Base-by-base conservation (phyloP, 257 asterid genomes). In the Fraxinus anomala region DNA sequence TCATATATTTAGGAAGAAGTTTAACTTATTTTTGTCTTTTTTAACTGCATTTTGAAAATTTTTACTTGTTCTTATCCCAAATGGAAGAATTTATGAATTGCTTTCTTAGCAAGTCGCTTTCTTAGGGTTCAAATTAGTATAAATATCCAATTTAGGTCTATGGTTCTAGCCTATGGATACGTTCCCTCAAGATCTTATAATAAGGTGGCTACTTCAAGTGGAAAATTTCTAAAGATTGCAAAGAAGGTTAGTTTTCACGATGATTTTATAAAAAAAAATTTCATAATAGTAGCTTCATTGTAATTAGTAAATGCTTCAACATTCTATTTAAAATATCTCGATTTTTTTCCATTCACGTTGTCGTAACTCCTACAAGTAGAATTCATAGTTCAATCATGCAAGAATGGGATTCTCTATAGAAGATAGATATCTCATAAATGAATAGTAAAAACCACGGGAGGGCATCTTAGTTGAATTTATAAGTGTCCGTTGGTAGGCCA, bases 11-110 rank as follows among this genome's bases (percentile, higher is more conserved):
- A 49, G 49, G 76, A 79, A 76, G 59, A 63, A 63, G 77, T 65
- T 79, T 73, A 84, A 85, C 86, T 77, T 79, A 21, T 37, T 73
- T 74, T 74, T 74, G 9, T 28, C 70, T 33, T 31, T 75, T 77
- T 74, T 66, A 24, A 63, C 12, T 72, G 37, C 23, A 54, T 54
- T 70, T 80, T 54, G 26, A 54, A 54, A 19, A 1, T 5, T 5
- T 5, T n/a, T 56, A 56, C 66, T 56, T 56, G 73, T 68, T 81
- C 86, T 79, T 76, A 85, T 85, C 79, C 83, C 73, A 36, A 19
- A 12, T 74, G 71, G 80, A 73, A 28, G 77, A 19, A 2, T 44
- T 51, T 26, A 75, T 36, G 68, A 37, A 34, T 80, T 73, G n/a
- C 85, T 75, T 84, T 28, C 56, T 19, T 30, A 30, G 26, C 44